Conservation (phyloP, 345 rosid genomes). For the Syzygium aromaticum region DNA sequence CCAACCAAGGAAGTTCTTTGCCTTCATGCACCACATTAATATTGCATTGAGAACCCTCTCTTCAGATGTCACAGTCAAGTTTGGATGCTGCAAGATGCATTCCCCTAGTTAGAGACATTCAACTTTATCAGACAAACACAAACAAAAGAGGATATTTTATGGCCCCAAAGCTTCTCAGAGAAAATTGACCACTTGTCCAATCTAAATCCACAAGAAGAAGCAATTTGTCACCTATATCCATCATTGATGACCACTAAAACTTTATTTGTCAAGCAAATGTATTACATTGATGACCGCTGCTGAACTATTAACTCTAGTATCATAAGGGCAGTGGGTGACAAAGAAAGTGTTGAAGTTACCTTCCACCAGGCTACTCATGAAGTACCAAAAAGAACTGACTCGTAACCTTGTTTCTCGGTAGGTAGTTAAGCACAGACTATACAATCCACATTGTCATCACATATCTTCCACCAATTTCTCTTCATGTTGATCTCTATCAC, state of each 20-base stretch:
- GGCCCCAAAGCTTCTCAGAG: not conserved
- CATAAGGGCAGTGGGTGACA: not conserved
- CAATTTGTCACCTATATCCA: not conserved
- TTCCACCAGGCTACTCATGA: not conserved
- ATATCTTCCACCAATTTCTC: not conserved
- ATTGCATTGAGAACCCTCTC: conserved; percentile 87
- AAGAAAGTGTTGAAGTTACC: not conserved
- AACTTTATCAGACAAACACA: not conserved
- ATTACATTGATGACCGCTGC: not conserved
- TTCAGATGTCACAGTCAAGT: conserved; percentile 87
- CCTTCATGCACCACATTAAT: conserved; percentile 81
- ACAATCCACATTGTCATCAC: not conserved
- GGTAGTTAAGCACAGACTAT: not conserved
- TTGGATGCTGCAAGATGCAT: conserved; percentile 69
- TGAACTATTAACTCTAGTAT: not conserved
- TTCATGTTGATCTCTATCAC: not conserved
- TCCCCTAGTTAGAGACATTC: conserved; percentile 6
- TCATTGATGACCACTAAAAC: not conserved
- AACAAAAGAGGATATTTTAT: not conserved
- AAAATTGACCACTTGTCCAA: not conserved
- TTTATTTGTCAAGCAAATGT: not conserved
- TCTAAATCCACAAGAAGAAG: not conserved
- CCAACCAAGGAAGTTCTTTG: conserved; percentile 60
- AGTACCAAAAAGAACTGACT: not conserved
- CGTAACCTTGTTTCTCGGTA: not conserved